Conservation (phyloP, 169 alveolate genomes). For the Cryptosporidium meleagridis region DNA sequence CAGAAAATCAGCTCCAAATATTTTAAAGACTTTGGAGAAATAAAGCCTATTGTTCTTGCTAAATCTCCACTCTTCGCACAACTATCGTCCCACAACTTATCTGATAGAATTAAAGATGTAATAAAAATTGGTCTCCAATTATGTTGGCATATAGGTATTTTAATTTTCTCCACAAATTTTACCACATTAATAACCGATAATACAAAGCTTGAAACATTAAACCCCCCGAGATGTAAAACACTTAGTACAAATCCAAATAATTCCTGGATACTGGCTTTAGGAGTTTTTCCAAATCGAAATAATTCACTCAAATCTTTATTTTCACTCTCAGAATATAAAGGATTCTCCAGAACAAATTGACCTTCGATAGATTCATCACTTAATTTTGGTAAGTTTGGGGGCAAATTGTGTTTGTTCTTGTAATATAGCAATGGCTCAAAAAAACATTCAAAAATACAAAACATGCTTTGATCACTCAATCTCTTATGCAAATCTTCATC, state of each 20-base stretch:
- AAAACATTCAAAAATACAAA: constrained; percentile 46
- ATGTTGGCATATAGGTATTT: constrained; percentile 54
- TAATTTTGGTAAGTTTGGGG: constrained; percentile 7
- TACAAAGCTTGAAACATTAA: constrained; percentile 61
- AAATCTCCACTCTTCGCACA: constrained; percentile 69
- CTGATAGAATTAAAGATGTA: constrained; percentile 42
- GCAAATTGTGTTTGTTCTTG: constrained; percentile 32
- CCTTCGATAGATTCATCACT: not conserved
- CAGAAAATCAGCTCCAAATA: constrained; percentile 55
- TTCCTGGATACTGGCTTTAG: constrained; percentile 17
- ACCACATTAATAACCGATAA: constrained; percentile 34
- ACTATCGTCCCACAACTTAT: constrained; percentile 68
- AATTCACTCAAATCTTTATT: constrained; percentile 6
- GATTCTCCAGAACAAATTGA: not conserved
- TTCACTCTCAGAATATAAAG: constrained; percentile 6
- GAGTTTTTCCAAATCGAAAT: constrained; percentile 50
- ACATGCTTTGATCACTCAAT: not conserved
- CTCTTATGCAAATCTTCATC: constrained; percentile 20
- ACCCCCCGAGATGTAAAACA: constrained; percentile 45
- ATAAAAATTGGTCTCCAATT: constrained; percentile 69
- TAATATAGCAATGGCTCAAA: constrained; percentile 53
- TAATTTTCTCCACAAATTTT: not conserved
- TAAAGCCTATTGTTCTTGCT: constrained; percentile 26
- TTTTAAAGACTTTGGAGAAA: constrained; percentile 25
- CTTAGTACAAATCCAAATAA: constrained; percentile 64